Base-by-base conservation (phyloP, 306 rosid genomes). In the Rubus parviflorus region DNA sequence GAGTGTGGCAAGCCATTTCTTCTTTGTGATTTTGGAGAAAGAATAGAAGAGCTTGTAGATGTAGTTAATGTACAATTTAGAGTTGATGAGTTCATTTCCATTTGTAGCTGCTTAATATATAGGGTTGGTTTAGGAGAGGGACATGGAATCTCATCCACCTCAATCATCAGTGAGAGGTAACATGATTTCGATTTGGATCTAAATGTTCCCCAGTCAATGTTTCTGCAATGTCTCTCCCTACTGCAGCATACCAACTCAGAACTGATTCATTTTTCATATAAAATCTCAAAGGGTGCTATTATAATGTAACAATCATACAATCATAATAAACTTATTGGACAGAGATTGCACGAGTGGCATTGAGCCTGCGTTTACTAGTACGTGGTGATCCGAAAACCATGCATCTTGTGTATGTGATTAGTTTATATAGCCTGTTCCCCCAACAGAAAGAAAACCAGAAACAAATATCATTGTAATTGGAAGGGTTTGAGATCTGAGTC, bases 231-330 rank as follows among this genome's bases (percentile, higher is more conserved):
- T 77, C 78, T 68, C 84, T 75, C 71, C 37, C 41, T 75, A 30
- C 80, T 80, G 53, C 82, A 77, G 51, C 68, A 78, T 20, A 42
- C 70, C 80, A 81, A 70, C 83, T 75, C 73, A 69, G 41, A 73
- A 6, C 69, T 11, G n/a, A 62, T 11, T 23, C 48, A 35, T 22
- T 48, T 48, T 22, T 4, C 22, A 73, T 56, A 56, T 58, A 8
- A 13, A 42, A 58, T 70, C 13, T 23, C 42, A 48, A 40, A 17
- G 45, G 4, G 19, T 15, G 23, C 41, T 9, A 11, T 1, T n/a
- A 67, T 43, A 22, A 42, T n/a, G 23, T 12, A 16, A 51, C n/a
- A 16, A 16, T 51, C 20, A 56, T 56, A 2, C 13, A 67, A 67
- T 42, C 30, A 67, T 12, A 3, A 12, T 67, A 11, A 46, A 45